Percentiles rank a stretch among this genome's conserved stretches.
Evolutionary conservation across 495 filamentous ascomycete genomes (phyloP).

Genomic region (Annulohypoxylon moriforme): DNA sequence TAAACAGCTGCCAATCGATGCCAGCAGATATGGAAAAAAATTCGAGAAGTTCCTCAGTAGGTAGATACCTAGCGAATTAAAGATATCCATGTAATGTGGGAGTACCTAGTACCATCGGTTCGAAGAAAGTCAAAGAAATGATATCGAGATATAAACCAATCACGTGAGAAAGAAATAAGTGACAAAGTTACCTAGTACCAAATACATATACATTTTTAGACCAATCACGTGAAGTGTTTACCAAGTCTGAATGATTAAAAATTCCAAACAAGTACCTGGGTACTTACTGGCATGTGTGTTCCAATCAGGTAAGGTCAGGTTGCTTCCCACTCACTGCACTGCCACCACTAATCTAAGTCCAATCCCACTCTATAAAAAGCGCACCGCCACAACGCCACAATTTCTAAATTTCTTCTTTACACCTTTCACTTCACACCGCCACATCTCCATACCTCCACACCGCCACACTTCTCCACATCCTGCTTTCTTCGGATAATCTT

Average conservation of each 20-base stretch:
- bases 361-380: neutral
- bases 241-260: neutral
- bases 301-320: too few species aligned
- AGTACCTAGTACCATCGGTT: neutral
- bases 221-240: neutral
- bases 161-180: neutral
- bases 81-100: too few species aligned
- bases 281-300: neutral
- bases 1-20: too few species aligned
- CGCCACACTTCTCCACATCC: too few species aligned
- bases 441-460: neutral
- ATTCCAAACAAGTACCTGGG: neutral
- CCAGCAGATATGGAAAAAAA: too few species aligned
- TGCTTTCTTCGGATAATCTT: constrained; percentile 4
- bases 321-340: neutral
- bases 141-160: neutral
- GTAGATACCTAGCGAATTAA: too few species aligned
- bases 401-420: neutral
- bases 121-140: neutral
- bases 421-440: neutral
- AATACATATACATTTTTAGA: neutral
- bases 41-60: too few species aligned
- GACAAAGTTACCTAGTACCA: neutral
- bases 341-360: neutral
- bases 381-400: neutral